Evolutionary conservation across 1,284 basidiomycete species (phyloP).

Genomic region (Cryptococcus hybrid): DNA sequence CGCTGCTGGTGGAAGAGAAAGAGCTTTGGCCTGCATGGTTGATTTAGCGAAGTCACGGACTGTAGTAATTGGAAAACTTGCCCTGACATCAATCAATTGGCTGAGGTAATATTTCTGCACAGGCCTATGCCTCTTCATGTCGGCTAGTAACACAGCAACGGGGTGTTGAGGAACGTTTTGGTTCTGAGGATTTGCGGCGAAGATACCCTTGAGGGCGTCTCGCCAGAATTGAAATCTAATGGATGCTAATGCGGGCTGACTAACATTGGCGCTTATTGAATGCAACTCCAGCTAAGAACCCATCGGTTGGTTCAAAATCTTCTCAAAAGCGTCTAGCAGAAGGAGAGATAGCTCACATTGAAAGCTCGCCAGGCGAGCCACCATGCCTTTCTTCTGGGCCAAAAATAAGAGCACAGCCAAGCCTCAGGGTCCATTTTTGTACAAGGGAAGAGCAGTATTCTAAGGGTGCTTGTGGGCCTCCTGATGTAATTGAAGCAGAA

Average conservation of each 20-base stretch:
- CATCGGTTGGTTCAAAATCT: neutral
- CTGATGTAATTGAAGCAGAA: slow-evolving; percentile 30
- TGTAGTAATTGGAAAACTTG: slow-evolving; percentile 50
- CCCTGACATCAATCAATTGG: slow-evolving; percentile 80
- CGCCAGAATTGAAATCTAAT: slow-evolving; percentile 94
- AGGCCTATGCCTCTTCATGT: slow-evolving; percentile 55
- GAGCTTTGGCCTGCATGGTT: slow-evolving; percentile 63
- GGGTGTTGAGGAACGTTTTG: slow-evolving; percentile 65
- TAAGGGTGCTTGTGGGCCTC: slow-evolving; percentile 32
- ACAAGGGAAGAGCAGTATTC: slow-evolving; percentile 48
- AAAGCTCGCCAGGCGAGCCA: slow-evolving; percentile 84
- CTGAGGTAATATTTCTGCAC: slow-evolving; percentile 68
- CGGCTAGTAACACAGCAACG: slow-evolving; percentile 70
- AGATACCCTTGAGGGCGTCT: slow-evolving; percentile 71
- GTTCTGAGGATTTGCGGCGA: slow-evolving; percentile 5
- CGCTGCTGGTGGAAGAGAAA: slow-evolving; percentile 63
- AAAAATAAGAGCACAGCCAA: slow-evolving; percentile 73
- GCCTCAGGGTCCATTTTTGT: slow-evolving; percentile 60
- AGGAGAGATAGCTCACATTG: slow-evolving; percentile 62
- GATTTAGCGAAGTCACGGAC: slow-evolving; percentile 1
- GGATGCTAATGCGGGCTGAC: slow-evolving; percentile 73
- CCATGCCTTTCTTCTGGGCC: slow-evolving; percentile 64
- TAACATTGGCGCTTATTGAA: slow-evolving; percentile 72
- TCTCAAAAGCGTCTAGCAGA: neutral
- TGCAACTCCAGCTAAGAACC: slow-evolving; percentile 74